Conservation (phyloP, 257 asterid species). For the Voacanga thouarsii region DNA sequence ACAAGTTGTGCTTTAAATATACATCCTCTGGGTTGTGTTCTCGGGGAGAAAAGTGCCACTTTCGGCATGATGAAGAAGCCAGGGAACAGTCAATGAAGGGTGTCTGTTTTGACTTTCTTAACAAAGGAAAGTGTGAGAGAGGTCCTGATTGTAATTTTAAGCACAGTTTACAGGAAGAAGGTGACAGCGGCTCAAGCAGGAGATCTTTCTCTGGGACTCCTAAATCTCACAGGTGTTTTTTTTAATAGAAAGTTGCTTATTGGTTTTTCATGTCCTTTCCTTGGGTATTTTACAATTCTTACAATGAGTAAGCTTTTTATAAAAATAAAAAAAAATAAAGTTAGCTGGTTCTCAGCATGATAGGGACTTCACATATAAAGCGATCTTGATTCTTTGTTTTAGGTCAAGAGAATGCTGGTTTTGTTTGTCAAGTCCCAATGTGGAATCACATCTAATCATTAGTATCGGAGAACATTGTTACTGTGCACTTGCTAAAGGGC, state of each 20-base stretch:
- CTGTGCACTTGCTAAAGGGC: conserved; percentile 94
- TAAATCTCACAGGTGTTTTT: conserved; percentile 48
- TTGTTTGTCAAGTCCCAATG: conserved; percentile 77
- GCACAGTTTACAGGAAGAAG: conserved; percentile 76
- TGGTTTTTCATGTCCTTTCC: neutral
- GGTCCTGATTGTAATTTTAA: conserved; percentile 90
- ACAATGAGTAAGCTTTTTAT: neutral
- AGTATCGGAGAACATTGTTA: conserved; percentile 79
- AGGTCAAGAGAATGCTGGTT: conserved; percentile 98
- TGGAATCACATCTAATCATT: conserved; percentile 79
- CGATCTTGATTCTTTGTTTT: conserved; percentile 29
- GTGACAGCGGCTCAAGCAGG: conserved; percentile 39
- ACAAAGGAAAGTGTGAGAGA: conserved; percentile 91
- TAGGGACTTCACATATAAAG: neutral
- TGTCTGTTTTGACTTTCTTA: conserved; percentile 93
- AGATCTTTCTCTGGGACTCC: conserved; percentile 56
- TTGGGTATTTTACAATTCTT: conserved; percentile 4
- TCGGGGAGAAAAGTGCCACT: conserved; percentile 78
- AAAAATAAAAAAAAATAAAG: neutral
- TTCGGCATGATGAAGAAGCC: conserved; percentile 88
- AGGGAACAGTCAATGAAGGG: conserved; percentile 81
- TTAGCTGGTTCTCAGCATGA: neutral
- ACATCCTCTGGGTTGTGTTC: conserved; percentile 88
- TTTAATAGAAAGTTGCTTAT: neutral
- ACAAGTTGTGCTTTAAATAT: conserved; percentile 77